Percentiles rank a stretch among this genome's conserved stretches.
phyloP scores from a whole-genome alignment of 2,329 filamentous ascomycete species.

The Magnaporthales sp. region DNA sequence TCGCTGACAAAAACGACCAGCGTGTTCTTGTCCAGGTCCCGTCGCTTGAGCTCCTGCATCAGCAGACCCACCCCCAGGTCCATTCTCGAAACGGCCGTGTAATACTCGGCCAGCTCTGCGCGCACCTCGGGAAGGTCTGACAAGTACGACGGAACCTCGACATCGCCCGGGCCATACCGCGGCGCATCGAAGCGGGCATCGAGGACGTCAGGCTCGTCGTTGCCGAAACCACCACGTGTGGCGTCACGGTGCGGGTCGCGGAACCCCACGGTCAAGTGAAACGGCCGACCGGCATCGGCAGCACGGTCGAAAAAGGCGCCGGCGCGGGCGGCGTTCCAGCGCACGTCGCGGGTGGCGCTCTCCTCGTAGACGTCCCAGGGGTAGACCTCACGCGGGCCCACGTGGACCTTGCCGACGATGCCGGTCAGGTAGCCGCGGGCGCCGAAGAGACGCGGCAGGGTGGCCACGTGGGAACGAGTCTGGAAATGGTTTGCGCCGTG shows the following conservation, averaged over 20 bases:
- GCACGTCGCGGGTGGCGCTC: constrained; percentile 34
- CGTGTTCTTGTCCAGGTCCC: constrained; percentile 26
- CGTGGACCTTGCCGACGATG: constrained; percentile 39
- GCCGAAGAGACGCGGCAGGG: constrained; percentile 28
- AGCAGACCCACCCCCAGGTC: constrained; percentile 32
- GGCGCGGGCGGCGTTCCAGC: constrained; percentile 27
- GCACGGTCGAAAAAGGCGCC: constrained; percentile 27
- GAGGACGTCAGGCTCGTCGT: constrained; percentile 19
- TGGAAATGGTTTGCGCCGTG: constrained; percentile 29
- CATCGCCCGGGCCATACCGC: constrained; percentile 19
- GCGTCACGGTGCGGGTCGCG: constrained; percentile 36
- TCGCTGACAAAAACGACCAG: constrained; percentile 38
- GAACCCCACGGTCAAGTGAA: constrained; percentile 36
- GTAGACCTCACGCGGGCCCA: constrained; percentile 29
- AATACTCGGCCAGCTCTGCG: constrained; percentile 33
- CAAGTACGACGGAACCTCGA: constrained; percentile 31
- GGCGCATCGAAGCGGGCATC: constrained; percentile 15
- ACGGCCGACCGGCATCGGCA: constrained; percentile 21
- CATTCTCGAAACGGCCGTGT: constrained; percentile 28
- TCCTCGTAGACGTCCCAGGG: constrained; percentile 31
- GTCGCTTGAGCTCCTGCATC: constrained; percentile 21
- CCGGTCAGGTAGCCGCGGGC: constrained; percentile 32
- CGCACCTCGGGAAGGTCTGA: constrained; percentile 29
- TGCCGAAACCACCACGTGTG: constrained; percentile 33
- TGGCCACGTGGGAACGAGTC: constrained; percentile 34